Percentiles rank a stretch among this genome's conserved stretches.
These are phyloP conservation scores for Arachnomyces sp. DNA, from an alignment of 2,329 filamentous ascomycete genomes.

Conservation along the genomic window DNA sequence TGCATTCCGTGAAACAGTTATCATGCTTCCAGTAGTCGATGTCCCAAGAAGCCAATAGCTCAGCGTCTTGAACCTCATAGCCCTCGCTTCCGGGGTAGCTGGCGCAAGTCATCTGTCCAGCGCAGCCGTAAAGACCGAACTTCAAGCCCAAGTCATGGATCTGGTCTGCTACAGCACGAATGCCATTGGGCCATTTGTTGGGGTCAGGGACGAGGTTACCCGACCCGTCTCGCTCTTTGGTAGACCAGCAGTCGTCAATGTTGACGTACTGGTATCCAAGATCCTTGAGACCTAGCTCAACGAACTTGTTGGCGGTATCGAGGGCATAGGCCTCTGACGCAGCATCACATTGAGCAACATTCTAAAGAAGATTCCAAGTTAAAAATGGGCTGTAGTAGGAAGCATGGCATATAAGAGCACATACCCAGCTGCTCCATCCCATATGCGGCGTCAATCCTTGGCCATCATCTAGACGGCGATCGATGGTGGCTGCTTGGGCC, in stretches of 20 bases:
- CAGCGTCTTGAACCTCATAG: constrained; percentile 48
- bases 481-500: no score
- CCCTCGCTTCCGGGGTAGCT: constrained; percentile 46
- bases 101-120: constrained; percentile 22
- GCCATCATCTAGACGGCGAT: no score
- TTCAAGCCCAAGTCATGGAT: constrained; percentile 53
- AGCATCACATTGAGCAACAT: no score
- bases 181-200: constrained; percentile 50
- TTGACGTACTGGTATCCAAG: constrained; percentile 44
- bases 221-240: constrained; percentile 36
- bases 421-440: no score
- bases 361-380: no score
- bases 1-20: no score
- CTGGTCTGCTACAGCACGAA: constrained; percentile 44
- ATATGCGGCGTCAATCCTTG: no score
- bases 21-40: constrained; percentile 51
- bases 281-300: constrained; percentile 40
- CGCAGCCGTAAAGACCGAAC: constrained; percentile 20
- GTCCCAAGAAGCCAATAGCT: constrained; percentile 46
- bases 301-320: constrained; percentile 36
- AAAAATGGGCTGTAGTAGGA: no score
- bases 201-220: constrained; percentile 40
- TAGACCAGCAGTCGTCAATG: constrained; percentile 55
- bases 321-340: no score
- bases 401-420: no score